Evolutionary conservation across 495 filamentous ascomycete species (phyloP), one percentile per base, ranked within the genome.

Genomic region (Amorphotheca resinae): DNA sequence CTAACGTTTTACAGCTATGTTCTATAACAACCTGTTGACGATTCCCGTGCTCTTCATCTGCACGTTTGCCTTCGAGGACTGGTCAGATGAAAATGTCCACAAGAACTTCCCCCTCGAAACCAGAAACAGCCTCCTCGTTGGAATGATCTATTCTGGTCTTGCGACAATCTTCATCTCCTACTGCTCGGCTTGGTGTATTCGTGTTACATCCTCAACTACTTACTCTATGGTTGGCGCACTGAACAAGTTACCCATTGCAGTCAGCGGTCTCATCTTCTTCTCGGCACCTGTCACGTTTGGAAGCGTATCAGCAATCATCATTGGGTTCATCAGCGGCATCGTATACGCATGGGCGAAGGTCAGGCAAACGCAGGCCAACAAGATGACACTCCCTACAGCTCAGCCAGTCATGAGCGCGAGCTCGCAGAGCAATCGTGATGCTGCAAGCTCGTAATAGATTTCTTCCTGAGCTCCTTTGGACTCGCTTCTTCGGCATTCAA

Each of bases 11-110:
- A 0, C 31, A 96, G 89, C 88, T 50, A 98, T 98, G 91, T 99
- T 89, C 66, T 99, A 99, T 71, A 99, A 99, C 77, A 99, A 99
- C 63, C 75, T 99, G 33, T 77, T 99, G 46, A 93, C 87, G 17
- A 95, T 99, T 48, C 91, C 91, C 39, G 81, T 96, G 51, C 77
- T 99, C 21, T 59, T 95, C 38, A 63, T 84, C 49, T 78, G 76
- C 65, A 89, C 93, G 20, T 65, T 94, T 40, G 54, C 94, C 47
- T 68, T 83, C 46, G 91, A 99, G 59, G 80, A 95, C 66, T 99
- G 91, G 91, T 89, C 86, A 8, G 65, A 76, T 28, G 68, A 69
- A 37, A 99, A 99, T 68, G 63, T 99, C 57, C 59, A 62, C 52
- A 76, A 69, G 57, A 95, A 95, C 70, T 99, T 99, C 69, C 91